Percentiles rank a stretch among this genome's conserved stretches.
These are phyloP conservation scores for Fusarium solani-melongenae DNA, from an alignment of 2,329 filamentous ascomycete genomes.

Conservation along the genomic window DNA sequence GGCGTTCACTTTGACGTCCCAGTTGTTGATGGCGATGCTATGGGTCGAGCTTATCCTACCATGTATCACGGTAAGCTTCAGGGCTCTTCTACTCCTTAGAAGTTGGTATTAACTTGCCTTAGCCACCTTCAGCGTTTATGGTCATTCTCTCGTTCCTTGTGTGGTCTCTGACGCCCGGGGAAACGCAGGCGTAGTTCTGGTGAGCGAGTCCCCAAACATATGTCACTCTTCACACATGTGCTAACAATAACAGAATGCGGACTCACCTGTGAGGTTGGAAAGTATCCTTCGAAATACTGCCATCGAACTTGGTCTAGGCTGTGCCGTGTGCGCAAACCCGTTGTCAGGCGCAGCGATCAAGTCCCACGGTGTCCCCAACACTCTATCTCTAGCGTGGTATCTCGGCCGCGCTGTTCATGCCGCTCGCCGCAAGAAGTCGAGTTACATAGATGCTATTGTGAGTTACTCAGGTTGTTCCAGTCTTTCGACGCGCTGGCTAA, in stretches of 20 bases:
- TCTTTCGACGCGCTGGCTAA: not conserved
- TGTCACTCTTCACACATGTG: not conserved
- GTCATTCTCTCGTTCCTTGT: conserved; percentile 50
- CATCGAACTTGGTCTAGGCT: conserved; percentile 53
- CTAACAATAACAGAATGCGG: conserved; percentile 42
- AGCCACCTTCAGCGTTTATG: conserved; percentile 54
- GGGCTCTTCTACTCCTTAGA: fast-evolving
- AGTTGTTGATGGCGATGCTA: conserved; percentile 51
- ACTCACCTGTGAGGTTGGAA: conserved; percentile 50
- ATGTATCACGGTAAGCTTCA: conserved; percentile 47
- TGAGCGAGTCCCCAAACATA: not conserved
- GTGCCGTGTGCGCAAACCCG: conserved; percentile 50
- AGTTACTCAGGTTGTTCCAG: not conserved
- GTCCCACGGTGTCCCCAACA: conserved; percentile 53
- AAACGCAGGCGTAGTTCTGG: conserved; percentile 49
- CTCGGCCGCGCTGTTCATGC: conserved; percentile 62
- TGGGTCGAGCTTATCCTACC: conserved; percentile 54
- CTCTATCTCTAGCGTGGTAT: conserved; percentile 61
- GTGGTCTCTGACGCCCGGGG: conserved; percentile 51
- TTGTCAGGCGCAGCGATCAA: conserved; percentile 49
- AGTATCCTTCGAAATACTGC: conserved; percentile 50
- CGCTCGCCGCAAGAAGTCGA: conserved; percentile 39
- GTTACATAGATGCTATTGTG: conserved; percentile 40
- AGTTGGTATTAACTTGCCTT: not conserved
- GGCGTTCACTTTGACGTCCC: conserved; percentile 51